Evolutionary conservation across 306 rosid species (phyloP), one percentile per base, ranked within the genome.

Genomic region (Lotus japonicus): DNA sequence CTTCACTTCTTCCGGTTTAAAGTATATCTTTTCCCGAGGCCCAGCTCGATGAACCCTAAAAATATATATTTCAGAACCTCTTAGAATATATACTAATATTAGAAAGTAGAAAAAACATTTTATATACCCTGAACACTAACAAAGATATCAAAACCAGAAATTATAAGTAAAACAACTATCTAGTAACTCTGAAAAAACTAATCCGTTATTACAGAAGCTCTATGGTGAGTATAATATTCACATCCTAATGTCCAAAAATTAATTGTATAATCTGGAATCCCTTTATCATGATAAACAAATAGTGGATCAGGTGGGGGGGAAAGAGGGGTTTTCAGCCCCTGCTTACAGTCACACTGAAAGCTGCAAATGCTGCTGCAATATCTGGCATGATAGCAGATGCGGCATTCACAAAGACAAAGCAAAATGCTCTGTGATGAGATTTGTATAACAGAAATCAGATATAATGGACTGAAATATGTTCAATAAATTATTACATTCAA

Each of bases 1-100:
- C 81, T 90, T 95, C 52, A 95, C 99, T 76, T 84, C 83, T 81
- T 95, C 99, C 0, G 99, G 97, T 59, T 80, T 83, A 68, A 70
- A 95, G 64, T 84, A 95, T 81, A 95, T 95, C 68, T 95, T 95
- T 82, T 90, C 99, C 51, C 99, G 89, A 48, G 99, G 99, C 35
- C 99, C 99, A 68, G 99, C 99, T 78, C 97, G 96, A 76, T 88
- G 99, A 78, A 88, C 97, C 99, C 99, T 95, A 64, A 10, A 71
- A 77, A 11, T 5, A 31, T 41, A 31, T 41, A 18, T 70, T 71
- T 64, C 80, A 66, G 8, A 55, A 66, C 46, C 49, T 48, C 60
- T 60, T 26, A 65, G 26, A 33, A 49, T 6, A 71, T 5, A 53
- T 14, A 43, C 56, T 38, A 28, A 59, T 59, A 15, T 53, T 26